A percentile compares a stretch with the other conserved stretches of the same genome.
Evolutionary conservation across 176 grass and related monocot genomes (phyloP).

Genomic region (Metroxylon sagu): DNA sequence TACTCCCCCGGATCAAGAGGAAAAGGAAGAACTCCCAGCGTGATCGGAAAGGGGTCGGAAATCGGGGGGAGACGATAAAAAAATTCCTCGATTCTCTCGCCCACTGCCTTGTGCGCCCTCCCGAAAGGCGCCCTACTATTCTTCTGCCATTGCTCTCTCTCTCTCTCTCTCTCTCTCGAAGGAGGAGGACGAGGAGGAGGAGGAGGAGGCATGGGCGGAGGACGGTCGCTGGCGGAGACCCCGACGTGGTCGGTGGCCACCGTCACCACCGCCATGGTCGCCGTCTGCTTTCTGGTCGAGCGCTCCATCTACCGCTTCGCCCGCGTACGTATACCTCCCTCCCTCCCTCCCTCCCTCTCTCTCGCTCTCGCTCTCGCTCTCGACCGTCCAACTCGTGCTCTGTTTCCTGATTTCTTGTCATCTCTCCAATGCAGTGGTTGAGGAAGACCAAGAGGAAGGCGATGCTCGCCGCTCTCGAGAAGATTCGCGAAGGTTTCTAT

Average conservation of each 20-base stretch:
- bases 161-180: neutral
- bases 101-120: too few species aligned
- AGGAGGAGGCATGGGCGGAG: slow-evolving; percentile 20
- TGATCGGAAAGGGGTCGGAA: too few species aligned
- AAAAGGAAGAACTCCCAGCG: too few species aligned
- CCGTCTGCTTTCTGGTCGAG: slow-evolving; percentile 86
- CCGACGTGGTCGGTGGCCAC: slow-evolving; percentile 98
- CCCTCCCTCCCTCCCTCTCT: neutral
- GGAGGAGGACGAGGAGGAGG: neutral
- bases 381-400: neutral
- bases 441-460: slow-evolving; percentile 93
- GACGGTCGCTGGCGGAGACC: slow-evolving; percentile 90
- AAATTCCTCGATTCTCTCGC: too few species aligned
- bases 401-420: neutral
- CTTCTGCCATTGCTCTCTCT: too few species aligned
- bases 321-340: slow-evolving; percentile 13
- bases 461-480: slow-evolving; percentile 88
- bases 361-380: too few species aligned
- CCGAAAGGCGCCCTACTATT: too few species aligned
- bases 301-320: slow-evolving; percentile 72
- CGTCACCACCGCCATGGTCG: slow-evolving; percentile 83
- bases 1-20: too few species aligned
- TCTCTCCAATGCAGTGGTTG: slow-evolving; percentile 47
- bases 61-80: too few species aligned
- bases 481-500: slow-evolving; percentile 70